These are phyloP conservation scores for Pseudevernia furfuracea DNA, from an alignment of 495 filamentous ascomycete species.

Conservation along the genomic window DNA sequence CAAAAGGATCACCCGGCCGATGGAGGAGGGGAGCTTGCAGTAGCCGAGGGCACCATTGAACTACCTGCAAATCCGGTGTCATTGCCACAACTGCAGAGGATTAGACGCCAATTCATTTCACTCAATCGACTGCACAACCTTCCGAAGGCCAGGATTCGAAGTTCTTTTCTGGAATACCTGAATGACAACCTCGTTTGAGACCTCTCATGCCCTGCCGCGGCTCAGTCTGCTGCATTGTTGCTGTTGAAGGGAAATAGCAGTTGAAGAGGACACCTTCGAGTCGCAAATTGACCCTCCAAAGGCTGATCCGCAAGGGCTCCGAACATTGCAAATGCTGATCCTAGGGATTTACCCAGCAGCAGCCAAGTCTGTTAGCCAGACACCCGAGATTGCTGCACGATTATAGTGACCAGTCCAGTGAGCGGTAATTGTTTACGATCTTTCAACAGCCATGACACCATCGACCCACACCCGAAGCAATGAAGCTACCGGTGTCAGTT, in stretches of 20 bases:
- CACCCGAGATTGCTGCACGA: neutral
- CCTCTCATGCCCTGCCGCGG: neutral
- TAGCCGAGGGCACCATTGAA: conserved; percentile 34
- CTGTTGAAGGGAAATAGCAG: neutral
- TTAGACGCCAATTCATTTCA: conserved; percentile 78
- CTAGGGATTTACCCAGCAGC: neutral
- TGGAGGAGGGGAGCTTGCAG: conserved; percentile 42
- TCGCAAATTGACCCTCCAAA: neutral
- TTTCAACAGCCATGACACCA: neutral
- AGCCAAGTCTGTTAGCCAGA: neutral
- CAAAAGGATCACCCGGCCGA: conserved; percentile 60
- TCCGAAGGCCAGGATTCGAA: conserved; percentile 51
- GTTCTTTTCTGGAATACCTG: conserved; percentile 66
- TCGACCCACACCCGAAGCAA: neutral
- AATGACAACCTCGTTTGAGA: conserved; percentile 42
- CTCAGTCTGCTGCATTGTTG: neutral
- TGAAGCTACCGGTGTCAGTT: neutral
- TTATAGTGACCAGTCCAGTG: neutral
- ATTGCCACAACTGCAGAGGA: conserved; percentile 70
- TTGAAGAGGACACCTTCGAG: neutral
- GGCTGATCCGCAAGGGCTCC: neutral
- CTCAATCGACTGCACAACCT: conserved; percentile 57
- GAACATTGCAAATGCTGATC: neutral
- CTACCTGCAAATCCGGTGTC: conserved; percentile 34
- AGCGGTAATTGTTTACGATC: neutral